Conservation (phyloP, 345 rosid genomes). For the Pugionium dolabratum region DNA sequence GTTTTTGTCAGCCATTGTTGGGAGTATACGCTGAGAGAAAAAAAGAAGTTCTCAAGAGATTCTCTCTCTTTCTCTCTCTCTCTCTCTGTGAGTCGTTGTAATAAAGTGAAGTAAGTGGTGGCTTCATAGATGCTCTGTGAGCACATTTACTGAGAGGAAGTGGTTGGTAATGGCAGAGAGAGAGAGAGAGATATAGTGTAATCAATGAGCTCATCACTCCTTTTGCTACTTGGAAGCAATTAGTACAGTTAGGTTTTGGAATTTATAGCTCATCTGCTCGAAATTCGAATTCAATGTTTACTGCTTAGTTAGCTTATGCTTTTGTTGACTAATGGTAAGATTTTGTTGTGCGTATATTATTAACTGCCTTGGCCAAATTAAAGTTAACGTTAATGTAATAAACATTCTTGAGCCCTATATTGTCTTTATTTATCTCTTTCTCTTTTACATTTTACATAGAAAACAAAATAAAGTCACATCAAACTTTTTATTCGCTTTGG, state of each 20-base stretch:
- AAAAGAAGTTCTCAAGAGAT: background rate
- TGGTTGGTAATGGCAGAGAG: conserved; percentile 40
- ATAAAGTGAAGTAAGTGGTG: conserved; percentile 34
- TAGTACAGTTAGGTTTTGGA: conserved; percentile 33
- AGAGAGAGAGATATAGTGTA: conserved; percentile 32
- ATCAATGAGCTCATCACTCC: conserved; percentile 29
- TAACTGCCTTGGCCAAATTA: no score
- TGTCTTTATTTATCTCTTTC: conserved; percentile 14
- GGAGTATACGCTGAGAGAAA: background rate
- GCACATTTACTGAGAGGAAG: conserved; percentile 30
- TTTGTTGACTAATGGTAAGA: no score
- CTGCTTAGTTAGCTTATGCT: conserved; percentile 2
- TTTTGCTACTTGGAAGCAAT: conserved; percentile 23
- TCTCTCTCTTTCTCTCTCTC: conserved; percentile 23
- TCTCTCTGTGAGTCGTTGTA: conserved; percentile 23
- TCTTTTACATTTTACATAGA: conserved; percentile 19
- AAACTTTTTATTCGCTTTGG: conserved; percentile 32
- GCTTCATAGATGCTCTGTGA: conserved; percentile 37
- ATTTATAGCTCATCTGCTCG: conserved; percentile 30
- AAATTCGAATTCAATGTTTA: background rate
- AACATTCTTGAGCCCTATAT: conserved; percentile 27
- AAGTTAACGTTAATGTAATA: conserved; percentile 12
- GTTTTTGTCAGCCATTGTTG: conserved; percentile 47
- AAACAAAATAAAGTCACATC: conserved; percentile 40
- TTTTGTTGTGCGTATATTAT: background rate